Percentiles rank a stretch among this genome's conserved stretches.
phyloP scores from a whole-genome alignment of 2,329 filamentous ascomycete species.

The Pleomassaria siparia region DNA sequence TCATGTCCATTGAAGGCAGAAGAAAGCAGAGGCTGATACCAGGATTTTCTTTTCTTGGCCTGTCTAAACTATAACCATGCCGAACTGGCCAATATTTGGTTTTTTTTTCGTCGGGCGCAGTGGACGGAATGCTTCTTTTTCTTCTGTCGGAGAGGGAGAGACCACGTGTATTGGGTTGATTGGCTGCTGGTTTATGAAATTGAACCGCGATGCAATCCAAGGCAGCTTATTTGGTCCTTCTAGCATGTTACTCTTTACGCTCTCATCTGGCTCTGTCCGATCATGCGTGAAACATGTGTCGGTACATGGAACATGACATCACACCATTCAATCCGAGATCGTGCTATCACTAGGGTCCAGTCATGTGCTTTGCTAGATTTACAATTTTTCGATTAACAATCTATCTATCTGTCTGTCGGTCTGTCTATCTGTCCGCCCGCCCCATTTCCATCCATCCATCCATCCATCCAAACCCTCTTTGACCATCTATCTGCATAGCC shows the following conservation, averaged over 20 bases:
- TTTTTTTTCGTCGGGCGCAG: neutral
- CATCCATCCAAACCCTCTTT: neutral
- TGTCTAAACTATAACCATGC: constrained; percentile 1
- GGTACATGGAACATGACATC: too few relatives aligned
- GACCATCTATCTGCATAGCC: neutral
- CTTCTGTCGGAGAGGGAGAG: neutral
- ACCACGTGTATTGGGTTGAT: neutral
- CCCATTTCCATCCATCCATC: too few relatives aligned
- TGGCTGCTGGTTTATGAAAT: neutral
- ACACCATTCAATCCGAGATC: too few relatives aligned
- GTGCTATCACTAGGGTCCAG: too few relatives aligned
- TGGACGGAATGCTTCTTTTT: neutral
- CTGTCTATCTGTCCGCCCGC: too few relatives aligned
- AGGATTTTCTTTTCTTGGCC: neutral
- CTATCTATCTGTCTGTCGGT: neutral
- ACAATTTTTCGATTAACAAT: neutral
- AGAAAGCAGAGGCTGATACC: neutral
- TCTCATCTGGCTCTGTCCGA: too few relatives aligned
- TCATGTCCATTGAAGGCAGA: too few relatives aligned
- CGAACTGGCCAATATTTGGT: neutral
- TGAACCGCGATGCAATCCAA: neutral
- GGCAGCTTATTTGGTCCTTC: too few relatives aligned
- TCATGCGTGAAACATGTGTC: too few relatives aligned
- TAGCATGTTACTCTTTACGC: too few relatives aligned
- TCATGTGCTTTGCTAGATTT: too few relatives aligned